Evolutionary conservation across 768 basidiomycete genomes (phyloP), one percentile per base, ranked within the genome.

Genomic region (Tulasnella sp.): DNA sequence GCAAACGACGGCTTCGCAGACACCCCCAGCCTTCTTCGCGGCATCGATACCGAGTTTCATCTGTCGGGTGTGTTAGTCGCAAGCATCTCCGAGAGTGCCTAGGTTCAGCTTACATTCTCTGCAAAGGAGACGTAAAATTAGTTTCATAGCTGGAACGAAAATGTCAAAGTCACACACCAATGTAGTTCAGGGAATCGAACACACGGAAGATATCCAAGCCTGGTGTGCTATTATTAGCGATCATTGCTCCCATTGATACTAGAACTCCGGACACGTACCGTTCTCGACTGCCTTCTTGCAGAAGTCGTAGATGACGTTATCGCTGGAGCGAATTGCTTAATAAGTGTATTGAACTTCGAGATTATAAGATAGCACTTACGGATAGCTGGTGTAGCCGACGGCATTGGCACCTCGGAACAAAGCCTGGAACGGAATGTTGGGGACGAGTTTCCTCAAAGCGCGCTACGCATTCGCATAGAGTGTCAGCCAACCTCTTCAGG

Each of bases 241-340:
- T 42, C 39, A 73, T n/a, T 5, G 13, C 23, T 51, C 3, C 39
- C 6, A 32, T n/a, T 15, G 29, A 26, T 35, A 44, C 18, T 20
- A 35, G 37, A 29, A 23, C 15, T 16, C 23, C 18, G 48, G 26
- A 20, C 20, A 42, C 69, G 71, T 39, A 83, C 98, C 98, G 82
- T 98, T 98, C 86, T 99, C 96, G n/a, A 99, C 97, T 32, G 98
- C 98, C 84, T 97, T 97, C 88, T 96, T 97, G 79, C 94, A 98
- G 87, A 99, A 99, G 85, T 98, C 98, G 85, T 99, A 99, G 85
- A 99, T 98, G 78, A 94, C 97, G 82, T 99, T 99, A 84, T 99
- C 96, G 39, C 93, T 95, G 80, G 42, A 75, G 71, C 29, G 11
- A 9, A 18, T 44, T 40, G 9, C 26, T 32, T 5, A 18, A 42